phyloP scores from a whole-genome alignment of 257 asterid species.

The Ajuga chamaepitys region DNA sequence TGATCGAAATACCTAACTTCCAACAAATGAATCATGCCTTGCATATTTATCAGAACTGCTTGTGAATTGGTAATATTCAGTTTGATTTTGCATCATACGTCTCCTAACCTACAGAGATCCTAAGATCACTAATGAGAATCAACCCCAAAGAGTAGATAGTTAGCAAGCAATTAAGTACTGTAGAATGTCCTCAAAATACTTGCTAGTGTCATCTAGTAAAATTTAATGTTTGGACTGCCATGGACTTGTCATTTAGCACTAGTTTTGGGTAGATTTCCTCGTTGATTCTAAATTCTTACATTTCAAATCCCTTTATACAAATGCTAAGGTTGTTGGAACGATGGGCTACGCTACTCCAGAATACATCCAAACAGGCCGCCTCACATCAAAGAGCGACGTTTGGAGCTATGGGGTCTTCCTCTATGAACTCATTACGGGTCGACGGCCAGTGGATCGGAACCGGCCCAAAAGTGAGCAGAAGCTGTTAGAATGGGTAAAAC shows the following conservation, averaged over 20 bases:
- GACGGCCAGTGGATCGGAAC: conserved; percentile 79
- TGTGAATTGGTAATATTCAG: neutral
- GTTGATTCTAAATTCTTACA: no score
- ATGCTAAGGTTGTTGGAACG: conserved; percentile 81
- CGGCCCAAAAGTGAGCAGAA: conserved; percentile 85
- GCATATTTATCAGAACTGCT: no score
- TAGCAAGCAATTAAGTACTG: neutral
- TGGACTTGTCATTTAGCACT: no score
- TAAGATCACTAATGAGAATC: no score
- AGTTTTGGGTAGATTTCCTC: no score
- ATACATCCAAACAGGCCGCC: conserved; percentile 86
- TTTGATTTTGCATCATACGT: neutral
- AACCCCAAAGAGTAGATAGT: neutral
- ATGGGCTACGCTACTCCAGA: conserved; percentile 98
- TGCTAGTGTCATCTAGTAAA: neutral
- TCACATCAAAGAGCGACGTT: conserved; percentile 82
- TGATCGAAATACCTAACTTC: neutral
- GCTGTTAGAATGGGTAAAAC: conserved; percentile 91
- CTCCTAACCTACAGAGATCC: neutral
- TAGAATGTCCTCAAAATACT: neutral
- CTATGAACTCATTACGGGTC: conserved; percentile 84
- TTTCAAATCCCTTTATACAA: no score
- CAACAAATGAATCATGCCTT: neutral
- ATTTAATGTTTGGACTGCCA: neutral
- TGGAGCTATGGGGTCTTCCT: conserved; percentile 97